Evolutionary conservation across 192 early-diverging fungal species (phyloP).

Genomic region (Allomyces arbusculus): DNA sequence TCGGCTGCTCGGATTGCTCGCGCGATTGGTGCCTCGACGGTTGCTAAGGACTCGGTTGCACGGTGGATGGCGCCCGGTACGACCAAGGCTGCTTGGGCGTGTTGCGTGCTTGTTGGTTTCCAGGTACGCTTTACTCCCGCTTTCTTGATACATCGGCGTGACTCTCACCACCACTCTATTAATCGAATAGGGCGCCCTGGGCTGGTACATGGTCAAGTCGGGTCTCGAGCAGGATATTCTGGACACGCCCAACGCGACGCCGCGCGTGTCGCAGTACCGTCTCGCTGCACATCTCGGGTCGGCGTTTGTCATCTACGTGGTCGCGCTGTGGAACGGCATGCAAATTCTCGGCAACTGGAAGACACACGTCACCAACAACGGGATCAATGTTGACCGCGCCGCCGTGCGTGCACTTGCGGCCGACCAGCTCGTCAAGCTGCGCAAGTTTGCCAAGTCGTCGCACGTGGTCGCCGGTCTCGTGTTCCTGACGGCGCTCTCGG

Average conservation of each 20-base stretch:
- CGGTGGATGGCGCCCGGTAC: conserved; percentile 56
- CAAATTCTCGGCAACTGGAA: conserved; percentile 37
- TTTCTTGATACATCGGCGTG: neutral
- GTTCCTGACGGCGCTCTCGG: conserved; percentile 71
- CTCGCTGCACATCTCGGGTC: conserved; percentile 72
- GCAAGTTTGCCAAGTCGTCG: neutral
- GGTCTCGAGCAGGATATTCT: conserved; percentile 66
- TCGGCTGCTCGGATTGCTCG: neutral
- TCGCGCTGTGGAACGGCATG: conserved; percentile 56
- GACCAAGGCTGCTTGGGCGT: conserved; percentile 30
- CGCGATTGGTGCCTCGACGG: neutral
- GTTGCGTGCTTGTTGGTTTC: conserved; percentile 45
- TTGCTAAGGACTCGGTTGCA: conserved; percentile 12
- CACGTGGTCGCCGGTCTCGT: conserved; percentile 44
- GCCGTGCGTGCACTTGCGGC: neutral
- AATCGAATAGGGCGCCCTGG: conserved; percentile 50
- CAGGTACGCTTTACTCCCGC: conserved; percentile 21
- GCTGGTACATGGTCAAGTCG: conserved; percentile 97
- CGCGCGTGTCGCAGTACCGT: conserved; percentile 86
- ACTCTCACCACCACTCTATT: neutral
- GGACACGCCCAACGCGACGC: conserved; percentile 53
- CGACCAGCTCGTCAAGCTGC: neutral
- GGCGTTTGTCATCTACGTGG: conserved; percentile 71
- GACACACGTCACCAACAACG: conserved; percentile 8
- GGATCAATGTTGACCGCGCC: conserved; percentile 1